phyloP scores from a whole-genome alignment of 129 eudicot genomes.

The Saussurea involucrata region DNA sequence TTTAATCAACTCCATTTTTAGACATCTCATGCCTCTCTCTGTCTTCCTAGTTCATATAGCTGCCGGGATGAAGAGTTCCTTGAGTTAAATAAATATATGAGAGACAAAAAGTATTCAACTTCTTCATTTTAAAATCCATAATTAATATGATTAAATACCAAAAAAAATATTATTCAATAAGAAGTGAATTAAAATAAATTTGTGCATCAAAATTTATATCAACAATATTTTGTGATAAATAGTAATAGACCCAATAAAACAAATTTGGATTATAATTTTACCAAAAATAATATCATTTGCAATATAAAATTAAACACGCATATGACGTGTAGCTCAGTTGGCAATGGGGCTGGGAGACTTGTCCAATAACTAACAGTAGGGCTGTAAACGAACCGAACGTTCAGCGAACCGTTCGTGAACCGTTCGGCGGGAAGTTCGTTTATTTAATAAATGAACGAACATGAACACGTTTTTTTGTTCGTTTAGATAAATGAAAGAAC shows the following conservation, averaged over 20 bases:
- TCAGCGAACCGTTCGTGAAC: too few species aligned
- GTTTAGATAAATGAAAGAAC: too few species aligned
- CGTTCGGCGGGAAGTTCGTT: too few species aligned
- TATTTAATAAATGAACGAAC: too few species aligned
- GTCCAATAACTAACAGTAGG: too few species aligned
- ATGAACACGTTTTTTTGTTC: too few species aligned
- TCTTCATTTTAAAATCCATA: background rate
- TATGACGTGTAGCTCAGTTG: too few species aligned
- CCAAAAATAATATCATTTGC: background rate
- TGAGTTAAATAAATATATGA: background rate
- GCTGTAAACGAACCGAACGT: too few species aligned
- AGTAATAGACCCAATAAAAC: background rate
- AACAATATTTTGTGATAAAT: background rate
- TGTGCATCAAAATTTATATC: background rate
- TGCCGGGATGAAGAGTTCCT: slow-evolving; percentile 10
- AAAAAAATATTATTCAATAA: background rate
- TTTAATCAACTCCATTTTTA: background rate
- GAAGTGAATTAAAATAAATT: background rate
- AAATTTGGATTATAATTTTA: background rate
- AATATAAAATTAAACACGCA: too few species aligned
- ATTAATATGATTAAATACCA: background rate
- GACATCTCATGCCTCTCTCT: slow-evolving; percentile 20
- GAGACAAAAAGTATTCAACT: background rate
- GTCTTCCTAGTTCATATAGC: slow-evolving; percentile 26
- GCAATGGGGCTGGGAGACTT: too few species aligned